Evolutionary conservation across 164 flowering plant species (phyloP), one percentile per base, ranked within the genome.

Genomic region (Litsea cubeba): DNA sequence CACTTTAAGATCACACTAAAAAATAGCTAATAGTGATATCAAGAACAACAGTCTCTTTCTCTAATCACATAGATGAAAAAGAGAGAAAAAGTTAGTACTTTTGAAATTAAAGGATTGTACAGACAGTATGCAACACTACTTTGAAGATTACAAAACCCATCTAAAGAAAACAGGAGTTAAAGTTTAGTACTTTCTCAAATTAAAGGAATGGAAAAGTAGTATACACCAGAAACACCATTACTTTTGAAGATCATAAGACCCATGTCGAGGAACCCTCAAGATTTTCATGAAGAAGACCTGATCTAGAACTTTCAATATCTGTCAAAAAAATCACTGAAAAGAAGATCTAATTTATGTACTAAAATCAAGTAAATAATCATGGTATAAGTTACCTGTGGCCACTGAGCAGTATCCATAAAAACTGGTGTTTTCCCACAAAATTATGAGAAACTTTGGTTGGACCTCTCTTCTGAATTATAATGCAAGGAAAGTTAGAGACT

Each of bases 321-420:
- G 60, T 50, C 46, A 32, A 66, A 63, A 63, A 24, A 2, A 32
- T 17, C 20, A 66, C 22, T 26, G 32, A 30, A 66, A 30, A 32
- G 24, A 66, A 66, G 18, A 40, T 15, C n/a, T 5, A 28, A 28
- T 28, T 28, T 35, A 28, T 66, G 46, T 15, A 5, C 17, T 18
- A 30, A 28, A 30, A 66, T 10, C 3, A 3, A 60, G 50, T 18
- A 63, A 64, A 49, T 1, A 40, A 5, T 14, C 24, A 14, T 4
- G 26, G 46, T 10, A 30, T 11, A n/a, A 71, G 7, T 63, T 72
- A 72, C 74, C 74, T 72, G 74, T 22, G 74, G 74, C 74, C 74
- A 72, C 24, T 72, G 74, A 72, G 74, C 74, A 63, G 74, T 72
- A 72, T 72, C 74, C 74, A 72, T 72, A 40, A 40, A 40, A 72